Base-by-base conservation (phyloP, 2,329 filamentous ascomycete genomes). In the Paracoccidioides lutzii region DNA sequence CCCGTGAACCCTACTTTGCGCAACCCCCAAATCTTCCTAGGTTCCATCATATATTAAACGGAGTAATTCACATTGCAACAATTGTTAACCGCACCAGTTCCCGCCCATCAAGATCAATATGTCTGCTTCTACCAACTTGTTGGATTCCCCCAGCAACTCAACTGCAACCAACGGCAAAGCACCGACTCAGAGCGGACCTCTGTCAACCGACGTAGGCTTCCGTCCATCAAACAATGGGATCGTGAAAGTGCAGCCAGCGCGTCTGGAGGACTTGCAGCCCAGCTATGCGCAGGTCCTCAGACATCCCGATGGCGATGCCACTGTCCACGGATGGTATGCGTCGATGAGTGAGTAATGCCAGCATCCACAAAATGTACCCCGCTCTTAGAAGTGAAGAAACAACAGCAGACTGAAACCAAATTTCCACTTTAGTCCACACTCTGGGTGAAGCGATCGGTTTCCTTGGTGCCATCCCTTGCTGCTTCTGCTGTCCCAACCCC, bases 401-500 rank as follows among this genome's bases (percentile, higher is more conserved):
- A 52, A 61, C 43, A 45, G 14, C 41, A 3, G 28, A 37, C 22
- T 35, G 38, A 48, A 15, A 57, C 40, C 55, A 48, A 56, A 60
- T 51, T 51, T 28, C 35, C 8, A 14, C 38, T 63, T 58, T 62
- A 56, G 81, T 94, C 71, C 87, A 91, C 69, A 71, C 75, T 14
- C 75, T 97, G 6, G 93, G 93, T 61, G 69, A 79, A 53, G 76
- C 80, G 64, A 78, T 96, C 55, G 93, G 93, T 63, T 86, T 82
- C 48, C 66, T 87, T 28, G 93, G 93, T 52, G 90, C 93, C 15
- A 79, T 97, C 62, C 93, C 93, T 4, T 95, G 90, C 82, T 95
- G 90, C 71, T 74, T 95, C 68, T 77, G 84, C 73, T 96, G 87
- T 76, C 93, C 93, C 52, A 98, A 98, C 75, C 93, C 91, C 2